Conservation (phyloP, 352 stramenopile species). For the Aphanomyces euteiches region DNA sequence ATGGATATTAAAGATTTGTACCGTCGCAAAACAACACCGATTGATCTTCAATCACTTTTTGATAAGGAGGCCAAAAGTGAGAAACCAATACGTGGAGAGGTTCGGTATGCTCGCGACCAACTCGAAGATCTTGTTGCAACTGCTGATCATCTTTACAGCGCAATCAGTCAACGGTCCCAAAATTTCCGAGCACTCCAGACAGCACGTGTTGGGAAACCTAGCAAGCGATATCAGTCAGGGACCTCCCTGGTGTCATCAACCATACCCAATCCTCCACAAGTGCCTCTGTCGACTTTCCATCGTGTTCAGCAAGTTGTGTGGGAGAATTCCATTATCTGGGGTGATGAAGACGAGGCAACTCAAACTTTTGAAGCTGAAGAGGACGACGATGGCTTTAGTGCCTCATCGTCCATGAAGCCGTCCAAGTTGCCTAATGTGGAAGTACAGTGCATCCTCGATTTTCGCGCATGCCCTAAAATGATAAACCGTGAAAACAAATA, state of each 20-base stretch:
- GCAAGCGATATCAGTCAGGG: slow-evolving; percentile 60
- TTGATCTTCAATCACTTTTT: not conserved
- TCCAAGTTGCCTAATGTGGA: not conserved
- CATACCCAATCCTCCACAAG: slow-evolving; percentile 26
- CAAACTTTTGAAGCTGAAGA: slow-evolving; percentile 44
- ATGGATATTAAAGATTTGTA: too few species aligned
- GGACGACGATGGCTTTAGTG: slow-evolving; percentile 38
- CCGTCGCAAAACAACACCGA: too few species aligned
- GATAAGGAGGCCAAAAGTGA: not conserved
- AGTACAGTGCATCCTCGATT: too few species aligned
- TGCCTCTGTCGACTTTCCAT: slow-evolving; percentile 57
- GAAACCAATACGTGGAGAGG: not conserved
- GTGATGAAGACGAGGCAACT: slow-evolving; percentile 41
- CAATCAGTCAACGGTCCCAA: not conserved
- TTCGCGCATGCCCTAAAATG: too few species aligned
- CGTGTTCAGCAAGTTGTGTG: slow-evolving; percentile 78
- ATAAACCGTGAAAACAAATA: too few species aligned
- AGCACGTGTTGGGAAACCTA: slow-evolving; percentile 59
- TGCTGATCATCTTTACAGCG: not conserved
- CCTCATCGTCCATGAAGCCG: not conserved
- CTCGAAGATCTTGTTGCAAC: not conserved
- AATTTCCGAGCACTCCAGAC: slow-evolving; percentile 6
- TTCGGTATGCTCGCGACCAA: not conserved
- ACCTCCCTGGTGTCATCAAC: slow-evolving; percentile 54
- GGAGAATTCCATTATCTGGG: slow-evolving; percentile 82